Base-by-base conservation (phyloP, 2,329 filamentous ascomycete genomes). In the Colletotrichum cuscutae region DNA sequence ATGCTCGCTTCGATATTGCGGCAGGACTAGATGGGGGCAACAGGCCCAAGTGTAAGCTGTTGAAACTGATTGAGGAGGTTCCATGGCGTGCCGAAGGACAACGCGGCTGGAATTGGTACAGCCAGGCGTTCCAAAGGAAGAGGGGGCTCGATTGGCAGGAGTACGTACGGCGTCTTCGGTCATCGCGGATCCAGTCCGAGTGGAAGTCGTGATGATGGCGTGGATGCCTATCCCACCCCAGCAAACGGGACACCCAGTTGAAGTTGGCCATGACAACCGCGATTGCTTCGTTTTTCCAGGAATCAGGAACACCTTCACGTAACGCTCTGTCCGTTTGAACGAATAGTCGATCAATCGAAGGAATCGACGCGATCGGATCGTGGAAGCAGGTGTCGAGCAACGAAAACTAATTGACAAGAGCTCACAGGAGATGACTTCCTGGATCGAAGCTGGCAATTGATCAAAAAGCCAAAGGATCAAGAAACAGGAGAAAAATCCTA, bases 1-100 rank as follows among this genome's bases (percentile, higher is more conserved):
- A 1, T 86, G 80, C 13, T 89, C 88, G 76, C 90, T 86, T 76
- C 86, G 86, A 76, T 92, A 89, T 15, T 85, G 86, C 1, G 93
- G 92, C 2, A 95, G 89, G 15, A 95, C 92, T 94, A 72, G 60
- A 71, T 61, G 26, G 3, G 35, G 30, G 11, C 42, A 62, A 28
- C 19, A 71, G 11, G 61, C 32, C 49, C 57, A 30, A 5, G 56
- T 66, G 71, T 75, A 65, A 75, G 72, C 61, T 26, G 42, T n/a
- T 22, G 53, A 30, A 46, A 12, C 26, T 22, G 19, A 22, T 11
- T 64, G 59, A 9, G 72, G 46, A 49, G 30, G 15, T 65, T 35
- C 9, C 56, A 49, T 56, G 5, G 19, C n/a, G n/a, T 28, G n/a
- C 8, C 8, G n/a, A 13, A 12, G 6, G 11, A 57, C 26, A 5